phyloP scores from a whole-genome alignment of 371 early-diverging fungal species.

The Quaeritorhiza haematococci region DNA sequence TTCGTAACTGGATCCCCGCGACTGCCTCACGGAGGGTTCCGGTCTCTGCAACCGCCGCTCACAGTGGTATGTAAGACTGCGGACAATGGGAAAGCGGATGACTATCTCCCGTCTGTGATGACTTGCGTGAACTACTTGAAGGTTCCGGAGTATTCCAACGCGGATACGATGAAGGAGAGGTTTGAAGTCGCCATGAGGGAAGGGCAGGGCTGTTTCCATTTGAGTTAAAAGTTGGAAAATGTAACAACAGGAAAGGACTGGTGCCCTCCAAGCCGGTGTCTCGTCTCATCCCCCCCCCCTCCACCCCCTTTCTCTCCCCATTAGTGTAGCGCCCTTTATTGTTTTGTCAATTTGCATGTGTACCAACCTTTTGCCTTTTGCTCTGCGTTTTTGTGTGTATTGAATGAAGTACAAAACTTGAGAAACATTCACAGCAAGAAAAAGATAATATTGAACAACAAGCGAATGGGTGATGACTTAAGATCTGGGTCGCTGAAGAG shows the following conservation, averaged over 20 bases:
- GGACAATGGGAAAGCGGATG: conserved; percentile 63
- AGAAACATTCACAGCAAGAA: too few species aligned
- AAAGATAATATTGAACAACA: too few species aligned
- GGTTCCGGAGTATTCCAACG: conserved; percentile 76
- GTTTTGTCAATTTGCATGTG: too few species aligned
- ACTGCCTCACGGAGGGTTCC: conserved; percentile 88
- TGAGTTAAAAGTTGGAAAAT: conserved; percentile 25
- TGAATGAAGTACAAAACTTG: too few species aligned
- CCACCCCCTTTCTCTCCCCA: too few species aligned
- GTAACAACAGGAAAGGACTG: background rate
- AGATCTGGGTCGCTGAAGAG: too few species aligned
- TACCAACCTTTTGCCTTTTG: too few species aligned
- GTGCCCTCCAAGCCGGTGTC: too few species aligned
- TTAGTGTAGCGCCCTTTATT: too few species aligned
- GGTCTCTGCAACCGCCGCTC: conserved; percentile 72
- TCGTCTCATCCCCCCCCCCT: too few species aligned
- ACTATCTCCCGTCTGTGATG: conserved; percentile 90
- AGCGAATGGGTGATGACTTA: too few species aligned
- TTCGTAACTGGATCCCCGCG: conserved; percentile 91
- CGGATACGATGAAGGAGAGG: conserved; percentile 61
- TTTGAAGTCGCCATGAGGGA: conserved; percentile 74
- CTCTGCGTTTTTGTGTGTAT: too few species aligned
- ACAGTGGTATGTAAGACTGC: conserved; percentile 80
- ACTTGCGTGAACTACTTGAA: conserved; percentile 94
- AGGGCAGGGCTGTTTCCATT: conserved; percentile 66